Conservation (phyloP, 2,329 filamentous ascomycete species). For the Fusarium anguioides region DNA sequence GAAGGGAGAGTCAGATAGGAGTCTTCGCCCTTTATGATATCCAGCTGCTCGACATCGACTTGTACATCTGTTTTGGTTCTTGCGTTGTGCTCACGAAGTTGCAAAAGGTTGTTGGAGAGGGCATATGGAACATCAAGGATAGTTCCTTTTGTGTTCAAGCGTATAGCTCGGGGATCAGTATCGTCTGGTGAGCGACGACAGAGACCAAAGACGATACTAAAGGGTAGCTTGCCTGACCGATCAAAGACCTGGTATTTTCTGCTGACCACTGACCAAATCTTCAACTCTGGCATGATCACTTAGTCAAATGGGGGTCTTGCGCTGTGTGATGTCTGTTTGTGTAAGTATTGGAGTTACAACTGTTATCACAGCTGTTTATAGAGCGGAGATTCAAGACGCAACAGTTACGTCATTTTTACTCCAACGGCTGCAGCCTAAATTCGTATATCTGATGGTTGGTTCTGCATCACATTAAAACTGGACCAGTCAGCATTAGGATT, state of each 20-base stretch:
- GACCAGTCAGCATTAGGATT: too few species aligned
- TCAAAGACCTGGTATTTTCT: not conserved
- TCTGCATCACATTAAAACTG: too few species aligned
- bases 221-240: not conserved
- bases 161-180: not conserved
- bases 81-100: not conserved
- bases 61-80: not conserved
- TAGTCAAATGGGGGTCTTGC: too few species aligned
- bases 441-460: too few species aligned
- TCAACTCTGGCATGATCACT: not conserved
- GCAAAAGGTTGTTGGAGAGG: not conserved
- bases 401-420: too few species aligned
- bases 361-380: too few species aligned
- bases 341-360: too few species aligned
- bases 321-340: not conserved
- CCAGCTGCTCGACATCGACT: not conserved
- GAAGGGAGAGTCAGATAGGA: not conserved
- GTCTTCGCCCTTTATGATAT: not conserved
- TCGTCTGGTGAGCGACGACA: not conserved
- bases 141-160: not conserved
- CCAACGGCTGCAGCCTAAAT: too few species aligned
- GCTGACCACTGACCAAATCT: not conserved
- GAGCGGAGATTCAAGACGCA: too few species aligned
- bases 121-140: not conserved
- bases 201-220: not conserved